Base-by-base conservation (phyloP, 2,329 filamentous ascomycete genomes). In the Hymenoscyphus fructigenus region DNA sequence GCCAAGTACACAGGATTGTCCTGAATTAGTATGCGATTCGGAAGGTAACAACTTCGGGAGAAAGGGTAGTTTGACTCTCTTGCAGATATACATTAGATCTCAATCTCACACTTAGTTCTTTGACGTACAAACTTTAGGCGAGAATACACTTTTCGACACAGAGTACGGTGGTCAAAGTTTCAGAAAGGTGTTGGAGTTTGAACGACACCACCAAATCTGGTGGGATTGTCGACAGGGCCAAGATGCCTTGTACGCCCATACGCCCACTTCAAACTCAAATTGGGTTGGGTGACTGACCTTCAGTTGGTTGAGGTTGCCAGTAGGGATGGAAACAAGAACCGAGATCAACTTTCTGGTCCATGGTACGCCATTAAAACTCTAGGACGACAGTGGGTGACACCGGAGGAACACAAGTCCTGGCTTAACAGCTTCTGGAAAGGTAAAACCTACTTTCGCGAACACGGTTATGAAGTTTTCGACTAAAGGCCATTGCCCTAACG, bases 141-240 rank as follows among this genome's bases (percentile, higher is more conserved):
- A 12, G 12, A 23, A 29, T 5, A 5, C 26, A 12, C 44, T 60
- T n/a, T 32, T 41, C 36, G 9, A 41, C 58, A n/a, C 58, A 20
- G 58, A 14, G 17, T 32, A 58, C 7, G 56, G 29, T 4, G 15
- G 17, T 5, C 32, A 17, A 44, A 60, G 17, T 9, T 20, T 60
- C 5, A 17, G 36, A 44, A 12, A 59, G 0, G 76, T 86, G 12
- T 72, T 86, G 1, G 80, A 86, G 70, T 78, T 76, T 0, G 12
- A 67, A 0, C 9, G 41, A 0, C 79, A 81, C 12, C 72, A 74
- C 0, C 86, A 87, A 67, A 79, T 82, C 28, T 79, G 87, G 63
- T 87, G 85, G 67, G 84, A 88, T 66, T 76, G 87, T 10, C 81
- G 84, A 2, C 83, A 83, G 66, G 83, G 86, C 68, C 84, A 84